Evolutionary conservation across 169 alveolate species (phyloP).

Genomic region (Eimeria zaria): DNA sequence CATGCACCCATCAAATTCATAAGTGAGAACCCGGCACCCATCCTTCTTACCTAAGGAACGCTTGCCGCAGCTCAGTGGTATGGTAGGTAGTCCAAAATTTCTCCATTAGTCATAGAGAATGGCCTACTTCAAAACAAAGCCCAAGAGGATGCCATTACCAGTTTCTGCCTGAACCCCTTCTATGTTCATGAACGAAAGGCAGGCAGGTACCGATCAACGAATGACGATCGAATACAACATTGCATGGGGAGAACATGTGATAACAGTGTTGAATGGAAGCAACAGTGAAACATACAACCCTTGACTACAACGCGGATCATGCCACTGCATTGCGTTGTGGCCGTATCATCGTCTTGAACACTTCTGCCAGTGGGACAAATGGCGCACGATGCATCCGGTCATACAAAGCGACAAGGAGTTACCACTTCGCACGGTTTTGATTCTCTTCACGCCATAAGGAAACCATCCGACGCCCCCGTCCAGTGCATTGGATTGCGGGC

Average conservation of each 20-base stretch:
- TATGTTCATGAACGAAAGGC: background rate
- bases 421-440: background rate
- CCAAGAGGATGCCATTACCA: background rate
- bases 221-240: background rate
- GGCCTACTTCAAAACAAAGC: background rate
- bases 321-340: background rate
- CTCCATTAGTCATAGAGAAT: too few species aligned
- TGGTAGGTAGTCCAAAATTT: background rate
- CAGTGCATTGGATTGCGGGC: background rate
- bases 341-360: background rate
- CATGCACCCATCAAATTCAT: background rate
- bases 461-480: too few species aligned
- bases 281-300: background rate
- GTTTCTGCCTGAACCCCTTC: background rate
- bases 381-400: background rate
- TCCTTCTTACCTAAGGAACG: background rate
- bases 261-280: background rate
- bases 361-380: background rate
- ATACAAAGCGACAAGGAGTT: background rate
- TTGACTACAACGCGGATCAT: background rate
- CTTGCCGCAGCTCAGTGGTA: background rate
- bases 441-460: background rate
- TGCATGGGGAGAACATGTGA: background rate
- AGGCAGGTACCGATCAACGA: background rate
- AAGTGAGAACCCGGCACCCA: background rate